A percentile compares a stretch with the other conserved stretches of the same genome.
phyloP scores from a whole-genome alignment of 2,329 filamentous ascomycete species.

The Aspergillus pseudoterreus region DNA sequence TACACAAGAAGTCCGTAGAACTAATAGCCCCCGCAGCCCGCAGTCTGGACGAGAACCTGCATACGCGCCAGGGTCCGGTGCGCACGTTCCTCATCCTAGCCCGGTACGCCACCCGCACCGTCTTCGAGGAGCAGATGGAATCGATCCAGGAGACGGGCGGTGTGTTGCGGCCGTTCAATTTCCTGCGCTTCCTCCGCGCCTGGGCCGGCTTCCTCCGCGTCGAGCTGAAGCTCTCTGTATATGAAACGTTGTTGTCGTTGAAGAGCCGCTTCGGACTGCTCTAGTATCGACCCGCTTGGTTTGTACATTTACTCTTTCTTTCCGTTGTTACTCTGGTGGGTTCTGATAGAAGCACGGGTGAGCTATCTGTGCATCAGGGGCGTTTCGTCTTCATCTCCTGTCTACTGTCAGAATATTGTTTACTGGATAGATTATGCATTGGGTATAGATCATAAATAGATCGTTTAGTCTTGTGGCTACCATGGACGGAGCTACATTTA shows the following conservation, averaged over 20 bases:
- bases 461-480: too few relatives aligned
- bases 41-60: conserved; percentile 79
- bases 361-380: conserved; percentile 6
- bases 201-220: conserved; percentile 54
- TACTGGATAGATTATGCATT: background rate
- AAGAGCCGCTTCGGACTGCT: conserved; percentile 48
- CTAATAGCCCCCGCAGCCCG: conserved; percentile 50
- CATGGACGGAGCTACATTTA: background rate
- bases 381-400: background rate
- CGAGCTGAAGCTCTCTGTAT: conserved; percentile 56
- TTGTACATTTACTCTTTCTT: conserved; percentile 16
- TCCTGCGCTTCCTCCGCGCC: conserved; percentile 49
- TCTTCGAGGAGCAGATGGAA: conserved; percentile 60
- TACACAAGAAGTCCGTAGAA: conserved; percentile 4
- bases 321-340: conserved; percentile 5
- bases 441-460: background rate
- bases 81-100: conserved; percentile 63
- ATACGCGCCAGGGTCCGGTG: conserved; percentile 55
- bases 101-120: conserved; percentile 58
- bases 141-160: conserved; percentile 45
- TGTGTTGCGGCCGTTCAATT: conserved; percentile 50
- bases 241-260: conserved; percentile 54
- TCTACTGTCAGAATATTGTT: background rate
- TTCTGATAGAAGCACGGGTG: conserved; percentile 6
- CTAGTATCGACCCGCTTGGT: background rate